A percentile compares a stretch with the other conserved stretches of the same genome.
phyloP scores from a whole-genome alignment of 2,329 filamentous ascomycete genomes.

The Colletotrichum tamarilloi region DNA sequence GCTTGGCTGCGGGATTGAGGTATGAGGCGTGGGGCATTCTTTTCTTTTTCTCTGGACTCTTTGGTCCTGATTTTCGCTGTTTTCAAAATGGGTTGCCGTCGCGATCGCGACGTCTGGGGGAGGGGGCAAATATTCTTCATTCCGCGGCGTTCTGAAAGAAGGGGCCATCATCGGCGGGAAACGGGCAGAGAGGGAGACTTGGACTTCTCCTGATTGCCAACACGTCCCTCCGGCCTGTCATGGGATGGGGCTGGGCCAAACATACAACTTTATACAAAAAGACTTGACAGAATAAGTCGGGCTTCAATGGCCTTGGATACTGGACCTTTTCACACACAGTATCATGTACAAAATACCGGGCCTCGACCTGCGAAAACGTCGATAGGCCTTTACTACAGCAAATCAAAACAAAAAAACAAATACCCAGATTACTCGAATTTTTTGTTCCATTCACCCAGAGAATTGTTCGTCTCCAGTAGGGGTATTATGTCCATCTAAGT shows the following conservation, averaged over 20 bases:
- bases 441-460: not conserved
- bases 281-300: not conserved
- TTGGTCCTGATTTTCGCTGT: not conserved
- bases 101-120: constrained; percentile 1
- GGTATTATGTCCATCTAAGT: constrained; percentile 26
- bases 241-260: not conserved
- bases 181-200: too few relatives aligned
- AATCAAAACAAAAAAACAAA: not conserved
- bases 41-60: not conserved
- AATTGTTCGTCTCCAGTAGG: not conserved
- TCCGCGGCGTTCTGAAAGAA: constrained; percentile 23
- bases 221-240: too few relatives aligned
- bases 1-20: constrained; percentile 88
- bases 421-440: constrained; percentile 4
- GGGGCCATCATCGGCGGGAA: too few relatives aligned
- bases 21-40: not conserved
- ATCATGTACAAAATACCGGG: constrained; percentile 29
- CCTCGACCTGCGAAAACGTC: constrained; percentile 9
- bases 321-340: constrained; percentile 5
- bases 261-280: not conserved
- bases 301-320: constrained; percentile 29
- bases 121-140: constrained; percentile 6
- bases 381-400: not conserved
- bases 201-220: too few relatives aligned
- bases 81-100: not conserved